Conservation (phyloP, 2,329 filamentous ascomycete species). For the Fusarium cyanostomum region DNA sequence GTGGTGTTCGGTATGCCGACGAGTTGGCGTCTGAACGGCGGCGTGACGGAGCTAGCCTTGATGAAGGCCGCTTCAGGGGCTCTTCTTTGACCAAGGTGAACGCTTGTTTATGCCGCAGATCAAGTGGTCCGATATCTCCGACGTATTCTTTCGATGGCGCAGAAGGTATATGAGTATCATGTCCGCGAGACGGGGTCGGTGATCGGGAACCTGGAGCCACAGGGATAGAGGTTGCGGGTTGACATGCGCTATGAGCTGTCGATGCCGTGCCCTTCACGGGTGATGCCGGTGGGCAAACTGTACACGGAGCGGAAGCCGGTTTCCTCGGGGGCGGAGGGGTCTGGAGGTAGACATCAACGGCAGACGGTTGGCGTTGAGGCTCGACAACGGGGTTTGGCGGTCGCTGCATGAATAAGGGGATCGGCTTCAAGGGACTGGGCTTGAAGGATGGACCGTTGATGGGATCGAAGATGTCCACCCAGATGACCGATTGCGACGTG, state of each 20-base stretch:
- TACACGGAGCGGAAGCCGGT: constrained; percentile 8
- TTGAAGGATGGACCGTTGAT: constrained; percentile 57
- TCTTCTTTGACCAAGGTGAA: constrained; percentile 48
- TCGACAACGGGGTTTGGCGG: constrained; percentile 25
- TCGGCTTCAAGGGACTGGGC: constrained; percentile 60
- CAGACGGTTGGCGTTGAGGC: constrained; percentile 12
- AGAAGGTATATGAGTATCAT: not conserved
- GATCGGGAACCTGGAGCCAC: not conserved
- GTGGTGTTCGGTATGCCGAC: constrained; percentile 45
- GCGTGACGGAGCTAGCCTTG: constrained; percentile 39
- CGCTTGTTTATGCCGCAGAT: constrained; percentile 24
- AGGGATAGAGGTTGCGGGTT: constrained; percentile 2
- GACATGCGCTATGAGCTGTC: not conserved
- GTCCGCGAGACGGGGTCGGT: constrained; percentile 2
- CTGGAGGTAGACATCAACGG: constrained; percentile 24
- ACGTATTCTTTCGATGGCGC: not conserved
- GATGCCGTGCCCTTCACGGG: not conserved
- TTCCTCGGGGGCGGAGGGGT: constrained; percentile 12
- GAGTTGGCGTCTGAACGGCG: constrained; percentile 36
- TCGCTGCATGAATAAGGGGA: constrained; percentile 59
- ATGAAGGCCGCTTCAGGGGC: constrained; percentile 53
- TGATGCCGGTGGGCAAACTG: constrained; percentile 6
- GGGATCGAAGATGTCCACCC: constrained; percentile 61
- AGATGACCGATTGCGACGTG: constrained; percentile 52
- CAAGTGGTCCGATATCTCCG: constrained; percentile 6